A percentile compares a stretch with the other conserved stretches of the same genome.
Evolutionary conservation across 106 monocot species (phyloP).

Genomic region (Apostasia shenzhenica): DNA sequence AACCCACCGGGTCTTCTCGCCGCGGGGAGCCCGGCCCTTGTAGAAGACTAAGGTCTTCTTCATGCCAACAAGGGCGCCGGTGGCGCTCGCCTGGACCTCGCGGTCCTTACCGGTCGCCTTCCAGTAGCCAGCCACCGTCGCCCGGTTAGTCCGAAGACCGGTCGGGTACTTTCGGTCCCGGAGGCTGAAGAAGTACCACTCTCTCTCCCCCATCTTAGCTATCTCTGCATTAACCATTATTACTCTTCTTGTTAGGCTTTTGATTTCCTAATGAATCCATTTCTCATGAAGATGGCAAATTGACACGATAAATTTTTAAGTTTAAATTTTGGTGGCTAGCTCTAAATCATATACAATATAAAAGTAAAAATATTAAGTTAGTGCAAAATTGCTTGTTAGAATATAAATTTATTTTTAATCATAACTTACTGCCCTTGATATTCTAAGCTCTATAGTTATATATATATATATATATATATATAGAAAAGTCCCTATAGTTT

Average conservation of each 20-base stretch:
- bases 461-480: no score
- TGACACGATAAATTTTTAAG: not conserved
- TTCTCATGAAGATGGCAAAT: not conserved
- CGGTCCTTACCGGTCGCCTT: constrained; percentile 99
- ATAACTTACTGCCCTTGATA: not conserved
- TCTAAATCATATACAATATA: not conserved
- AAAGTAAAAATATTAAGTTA: not conserved
- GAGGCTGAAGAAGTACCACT: constrained; percentile 95
- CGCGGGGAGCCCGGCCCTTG: constrained; percentile 87
- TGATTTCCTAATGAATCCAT: no score
- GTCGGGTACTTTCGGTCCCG: constrained; percentile 92
- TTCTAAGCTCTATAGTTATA: no score
- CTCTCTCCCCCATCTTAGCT: constrained; percentile 91
- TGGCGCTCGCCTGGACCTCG: constrained; percentile 44
- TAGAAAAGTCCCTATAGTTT: no score
- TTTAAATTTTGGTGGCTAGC: not conserved
- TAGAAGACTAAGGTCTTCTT: constrained; percentile 99
- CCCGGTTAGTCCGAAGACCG: constrained; percentile 80
- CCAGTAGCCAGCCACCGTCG: constrained; percentile 92
- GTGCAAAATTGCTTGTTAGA: not conserved
- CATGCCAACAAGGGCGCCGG: constrained; percentile 71
- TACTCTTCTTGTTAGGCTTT: no score
- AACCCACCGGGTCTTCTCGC: constrained; percentile 97
- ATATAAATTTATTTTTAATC: not conserved
- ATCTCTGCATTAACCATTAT: constrained; percentile 20